These are phyloP conservation scores for Lizanozyma gosingica DNA, from an alignment of 1,139 yeast species.

Conservation along the genomic window DNA sequence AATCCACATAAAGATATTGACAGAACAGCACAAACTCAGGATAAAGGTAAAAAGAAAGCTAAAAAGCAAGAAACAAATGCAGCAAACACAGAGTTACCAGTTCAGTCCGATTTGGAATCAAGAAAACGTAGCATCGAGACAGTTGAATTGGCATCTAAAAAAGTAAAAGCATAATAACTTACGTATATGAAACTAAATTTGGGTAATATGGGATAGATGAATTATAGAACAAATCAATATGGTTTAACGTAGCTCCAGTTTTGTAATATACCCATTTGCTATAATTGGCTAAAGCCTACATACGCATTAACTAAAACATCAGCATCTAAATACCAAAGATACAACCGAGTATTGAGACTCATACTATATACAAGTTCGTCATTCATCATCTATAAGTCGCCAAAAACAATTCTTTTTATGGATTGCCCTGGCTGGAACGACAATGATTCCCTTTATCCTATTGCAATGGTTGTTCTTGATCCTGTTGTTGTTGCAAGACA, in stretches of 20 bases:
- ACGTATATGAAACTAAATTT: too few species aligned
- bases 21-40: conserved; percentile 4
- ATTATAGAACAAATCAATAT: background rate
- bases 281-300: too few species aligned
- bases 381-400: background rate
- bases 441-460: background rate
- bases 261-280: too few species aligned
- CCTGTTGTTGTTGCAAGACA: background rate
- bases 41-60: conserved; percentile 1
- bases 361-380: background rate
- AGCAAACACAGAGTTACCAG: conserved; percentile 2
- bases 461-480: background rate
- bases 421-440: background rate
- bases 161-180: background rate
- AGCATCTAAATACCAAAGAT: background rate
- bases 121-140: conserved; percentile 3
- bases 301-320: background rate
- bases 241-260: background rate
- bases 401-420: background rate
- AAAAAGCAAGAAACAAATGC: conserved; percentile 1
- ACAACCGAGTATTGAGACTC: background rate
- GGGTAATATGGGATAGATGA: background rate
- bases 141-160: background rate
- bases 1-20: conserved; percentile 5
- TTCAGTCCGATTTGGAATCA: too few species aligned